Base-by-base conservation (phyloP, 2,329 filamentous ascomycete genomes). In the Cytospora piceicola region DNA sequence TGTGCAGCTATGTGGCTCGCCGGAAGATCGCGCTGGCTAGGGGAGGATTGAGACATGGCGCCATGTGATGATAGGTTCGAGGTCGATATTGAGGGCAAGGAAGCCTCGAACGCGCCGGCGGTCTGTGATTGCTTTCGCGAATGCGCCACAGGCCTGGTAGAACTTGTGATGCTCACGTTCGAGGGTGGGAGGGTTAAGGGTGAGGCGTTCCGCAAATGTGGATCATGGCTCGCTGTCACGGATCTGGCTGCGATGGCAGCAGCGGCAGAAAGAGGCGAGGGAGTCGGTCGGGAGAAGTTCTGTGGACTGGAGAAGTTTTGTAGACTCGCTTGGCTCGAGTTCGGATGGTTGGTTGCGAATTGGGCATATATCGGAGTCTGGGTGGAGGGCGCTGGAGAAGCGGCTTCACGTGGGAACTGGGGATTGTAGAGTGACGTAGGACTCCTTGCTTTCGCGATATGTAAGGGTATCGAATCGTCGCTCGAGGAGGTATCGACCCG, bases 1-100 rank as follows among this genome's bases (percentile, higher is more conserved):
- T 93, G 91, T 22, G 91, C 91, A 49, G 91, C 91, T 69, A 93
- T 92, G 75, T 92, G 89, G 76, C 90, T 92, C n/a, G 90, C 87
- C 1, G 83, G 83, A 68, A 86, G 77, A 30, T 80, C 75, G 46
- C 75, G 74, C 53, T 72, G 75, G 52, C 73, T 72, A 53, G 77
- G 78, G 77, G 76, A 88, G 72, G 76, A 74, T 61, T 81, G 77
- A 63, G 79, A 77, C 76, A 83, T 78, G 74, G 78, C 76, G 66
- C 83, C 73, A 51, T 85, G 81, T 30, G 81, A 81, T 4, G 66
- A 58, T 62, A 85, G 78, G 74, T 84, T 88, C 69, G 85, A 86
- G 2, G 77, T 79, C 71, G 78, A 83, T 55, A 85, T 85, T 3
- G 87, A 88, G 27, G 90, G 89, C 57, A 94, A 80, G 27, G 85